Conservation (phyloP, 495 filamentous ascomycete genomes). For the Paragyromitra xinjiangensis region DNA sequence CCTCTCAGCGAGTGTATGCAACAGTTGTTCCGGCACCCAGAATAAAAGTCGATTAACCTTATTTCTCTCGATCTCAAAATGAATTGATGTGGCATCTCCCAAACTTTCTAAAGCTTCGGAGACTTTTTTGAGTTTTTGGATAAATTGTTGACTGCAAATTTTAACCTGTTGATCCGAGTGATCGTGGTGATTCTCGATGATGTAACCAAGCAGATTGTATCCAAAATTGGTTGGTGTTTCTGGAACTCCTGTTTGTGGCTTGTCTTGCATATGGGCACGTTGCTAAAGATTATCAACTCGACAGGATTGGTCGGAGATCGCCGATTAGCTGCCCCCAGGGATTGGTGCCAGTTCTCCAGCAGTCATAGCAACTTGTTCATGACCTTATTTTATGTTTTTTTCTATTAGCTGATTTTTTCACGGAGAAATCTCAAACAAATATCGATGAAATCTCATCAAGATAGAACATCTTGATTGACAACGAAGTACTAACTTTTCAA, state of each 20-base stretch:
- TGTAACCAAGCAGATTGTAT: constrained; percentile 43
- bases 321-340: constrained; percentile 30
- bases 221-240: constrained; percentile 40
- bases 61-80: constrained; percentile 45
- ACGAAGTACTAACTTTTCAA: constrained; percentile 34
- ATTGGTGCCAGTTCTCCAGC: constrained; percentile 33
- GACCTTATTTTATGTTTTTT: constrained; percentile 37
- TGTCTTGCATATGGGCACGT: constrained; percentile 44
- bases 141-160: constrained; percentile 32
- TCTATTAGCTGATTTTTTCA: constrained; percentile 43
- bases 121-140: constrained; percentile 42
- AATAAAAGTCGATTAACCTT: constrained; percentile 51
- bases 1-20: constrained; percentile 31
- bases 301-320: constrained; percentile 45
- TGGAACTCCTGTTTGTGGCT: constrained; percentile 43
- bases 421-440: constrained; percentile 50
- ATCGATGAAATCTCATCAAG: constrained; percentile 39
- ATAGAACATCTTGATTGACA: constrained; percentile 43
- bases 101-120: constrained; percentile 28
- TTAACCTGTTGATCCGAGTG: constrained; percentile 45
- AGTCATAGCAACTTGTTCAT: constrained; percentile 20
- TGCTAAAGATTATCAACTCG: constrained; percentile 40
- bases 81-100: constrained; percentile 49
- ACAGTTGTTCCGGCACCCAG: constrained; percentile 42
- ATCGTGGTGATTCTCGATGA: constrained; percentile 43